Percentiles rank a stretch among this genome's conserved stretches.
Evolutionary conservation across 2,329 filamentous ascomycete species (phyloP).

Genomic region (Gnomoniopsis smithogilvyi): DNA sequence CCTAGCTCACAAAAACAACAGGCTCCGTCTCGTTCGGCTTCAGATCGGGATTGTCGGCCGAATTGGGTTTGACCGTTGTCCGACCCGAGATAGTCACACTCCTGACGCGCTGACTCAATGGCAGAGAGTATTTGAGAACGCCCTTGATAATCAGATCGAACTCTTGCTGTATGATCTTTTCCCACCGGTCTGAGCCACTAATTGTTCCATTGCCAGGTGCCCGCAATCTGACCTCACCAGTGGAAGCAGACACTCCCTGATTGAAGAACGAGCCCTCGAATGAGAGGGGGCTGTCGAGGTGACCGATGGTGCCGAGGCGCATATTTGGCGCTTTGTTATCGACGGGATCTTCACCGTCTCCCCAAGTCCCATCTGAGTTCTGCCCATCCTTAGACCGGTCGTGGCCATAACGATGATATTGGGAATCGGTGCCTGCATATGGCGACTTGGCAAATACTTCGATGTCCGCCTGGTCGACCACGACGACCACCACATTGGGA

Average conservation of each 20-base stretch:
- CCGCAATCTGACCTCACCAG: slow-evolving; percentile 77
- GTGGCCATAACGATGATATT: neutral
- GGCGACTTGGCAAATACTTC: slow-evolving; percentile 94
- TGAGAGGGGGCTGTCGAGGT: slow-evolving; percentile 81
- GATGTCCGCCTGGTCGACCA: slow-evolving; percentile 81
- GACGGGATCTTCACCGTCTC: slow-evolving; percentile 42
- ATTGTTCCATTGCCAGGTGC: slow-evolving; percentile 88
- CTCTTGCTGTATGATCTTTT: slow-evolving; percentile 82
- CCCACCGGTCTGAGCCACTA: slow-evolving; percentile 83
- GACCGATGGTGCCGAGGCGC: slow-evolving; percentile 82
- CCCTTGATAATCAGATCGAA: slow-evolving; percentile 93
- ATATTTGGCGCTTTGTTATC: slow-evolving; percentile 75
- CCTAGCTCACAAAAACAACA: slow-evolving; percentile 1
- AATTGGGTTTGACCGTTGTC: slow-evolving; percentile 59
- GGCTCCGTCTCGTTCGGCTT: slow-evolving; percentile 36
- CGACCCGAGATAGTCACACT: slow-evolving; percentile 59
- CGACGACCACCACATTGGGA: slow-evolving; percentile 86
- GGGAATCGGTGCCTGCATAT: slow-evolving; percentile 69
- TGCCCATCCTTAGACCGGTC: slow-evolving; percentile 49
- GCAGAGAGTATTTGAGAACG: slow-evolving; percentile 76
- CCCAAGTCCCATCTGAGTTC: slow-evolving; percentile 32
- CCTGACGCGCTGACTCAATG: slow-evolving; percentile 57
- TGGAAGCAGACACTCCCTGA: slow-evolving; percentile 66
- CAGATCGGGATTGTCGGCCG: slow-evolving; percentile 50
- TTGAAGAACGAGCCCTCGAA: slow-evolving; percentile 91